These are phyloP conservation scores for Mycoemilia scoparia DNA, from an alignment of 192 early-diverging fungal genomes.

Conservation along the genomic window DNA sequence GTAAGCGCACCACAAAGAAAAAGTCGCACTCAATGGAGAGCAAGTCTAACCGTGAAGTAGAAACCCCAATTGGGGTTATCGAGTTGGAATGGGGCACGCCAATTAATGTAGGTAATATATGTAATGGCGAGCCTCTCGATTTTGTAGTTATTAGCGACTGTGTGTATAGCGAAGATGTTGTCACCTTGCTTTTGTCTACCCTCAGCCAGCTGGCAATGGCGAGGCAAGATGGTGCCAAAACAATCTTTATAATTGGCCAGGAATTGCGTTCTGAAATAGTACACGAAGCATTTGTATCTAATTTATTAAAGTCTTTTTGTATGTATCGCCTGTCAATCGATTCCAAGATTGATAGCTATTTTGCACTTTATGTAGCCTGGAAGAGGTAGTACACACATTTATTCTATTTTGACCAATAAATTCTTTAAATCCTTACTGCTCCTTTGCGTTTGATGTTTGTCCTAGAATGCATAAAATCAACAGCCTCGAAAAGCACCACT, in stretches of 20 bases:
- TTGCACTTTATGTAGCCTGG: constrained; percentile 15
- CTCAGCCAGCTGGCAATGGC: constrained; percentile 10
- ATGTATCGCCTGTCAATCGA: constrained; percentile 14
- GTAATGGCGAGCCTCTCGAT: constrained; percentile 5
- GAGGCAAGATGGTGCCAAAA: constrained; percentile 1
- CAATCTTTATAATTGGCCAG: constrained; percentile 16
- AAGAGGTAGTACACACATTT: too few species aligned
- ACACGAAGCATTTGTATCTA: constrained; percentile 15
- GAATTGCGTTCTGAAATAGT: constrained; percentile 28
- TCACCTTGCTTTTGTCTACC: constrained; percentile 9
- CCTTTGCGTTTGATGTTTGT: too few species aligned
- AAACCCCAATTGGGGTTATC: constrained; percentile 3
- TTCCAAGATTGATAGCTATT: constrained; percentile 2
- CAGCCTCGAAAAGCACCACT: too few species aligned
- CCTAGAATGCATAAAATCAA: too few species aligned
- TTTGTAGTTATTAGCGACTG: constrained; percentile 24
- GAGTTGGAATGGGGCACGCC: constrained; percentile 15
- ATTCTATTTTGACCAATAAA: too few species aligned
- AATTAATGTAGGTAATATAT: background rate
- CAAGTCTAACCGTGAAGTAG: background rate
- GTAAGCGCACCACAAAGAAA: background rate
- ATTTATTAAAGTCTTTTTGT: constrained; percentile 9
- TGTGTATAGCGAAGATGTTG: constrained; percentile 21
- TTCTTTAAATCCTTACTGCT: too few species aligned
- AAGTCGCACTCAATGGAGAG: background rate